Base-by-base conservation (phyloP, 306 rosid genomes). In the Casuarina cunninghamiana region DNA sequence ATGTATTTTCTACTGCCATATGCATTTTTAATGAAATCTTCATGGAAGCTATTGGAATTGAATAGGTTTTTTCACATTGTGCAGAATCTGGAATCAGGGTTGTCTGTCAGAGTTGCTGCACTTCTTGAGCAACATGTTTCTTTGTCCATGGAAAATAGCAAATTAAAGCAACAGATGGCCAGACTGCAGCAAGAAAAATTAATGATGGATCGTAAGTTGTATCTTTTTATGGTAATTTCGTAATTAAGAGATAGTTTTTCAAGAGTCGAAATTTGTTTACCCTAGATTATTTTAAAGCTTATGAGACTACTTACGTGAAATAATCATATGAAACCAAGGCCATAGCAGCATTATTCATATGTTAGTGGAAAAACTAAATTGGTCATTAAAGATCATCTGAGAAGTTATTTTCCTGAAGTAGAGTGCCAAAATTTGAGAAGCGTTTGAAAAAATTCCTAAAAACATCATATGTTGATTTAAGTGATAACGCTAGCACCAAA, bases 101-200 rank as follows among this genome's bases (percentile, higher is more conserved):
- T 86, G 80, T 72, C 86, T 39, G 60, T 86, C 17, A 69, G 74
- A 77, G 89, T 86, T 54, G 82, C 83, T 26, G 80, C 86, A 69
- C 60, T 86, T 72, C 84, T 82, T 73, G 84, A 82, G 77, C 82
- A 77, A 71, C 86, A 80, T 48, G 86, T 71, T 46, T 78, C 89
- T 54, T 66, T 86, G 83, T 82, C 83, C 55, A 50, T 86, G 80
- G 89, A 86, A 80, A 86, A 86, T 72, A 53, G 71, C 75, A 62
- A 77, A 70, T 79, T 86, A 61, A 82, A 79, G 82, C 84, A 86
- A 79, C 84, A 86, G 80, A 11, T 83, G 54, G 78, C 84, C 37
- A 82, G 82, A 82, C 17, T 82, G 70, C 81, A 51, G 71, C 75
- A 69, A 41, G 78, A 82, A 74, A 86, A 86, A 68, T 32, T 86